Base-by-base conservation (phyloP, 2,329 filamentous ascomycete species). In the Macrophomina pseudophaseolina region DNA sequence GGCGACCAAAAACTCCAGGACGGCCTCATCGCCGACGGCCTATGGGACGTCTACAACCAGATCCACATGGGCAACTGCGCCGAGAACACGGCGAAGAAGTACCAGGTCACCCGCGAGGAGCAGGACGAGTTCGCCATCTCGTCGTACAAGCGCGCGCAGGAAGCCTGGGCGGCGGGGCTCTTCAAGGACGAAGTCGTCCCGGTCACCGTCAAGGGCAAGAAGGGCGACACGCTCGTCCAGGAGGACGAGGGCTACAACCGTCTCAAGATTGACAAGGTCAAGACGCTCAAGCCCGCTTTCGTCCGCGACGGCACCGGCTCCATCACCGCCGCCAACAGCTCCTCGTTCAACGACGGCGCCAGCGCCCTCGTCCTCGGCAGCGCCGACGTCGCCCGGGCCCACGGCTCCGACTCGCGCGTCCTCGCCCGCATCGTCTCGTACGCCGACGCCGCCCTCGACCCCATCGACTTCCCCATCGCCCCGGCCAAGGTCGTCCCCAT, bases 21-120 rank as follows among this genome's bases (percentile, higher is more conserved):
- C 74, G 95, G 94, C 0, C 81, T 99, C 73, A 91, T 98, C 76
- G 95, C 95, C 79, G 95, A 99, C 75, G 95, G 95, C 0, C 81
- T 99, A 68, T 97, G 93, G 83, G 95, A 99, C 76, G 94, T 97
- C 14, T 99, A 97, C 80, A 93, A 97, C 78, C 88, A 97, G 76
- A 91, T 97, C 74, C 95, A 98, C 80, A 99, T 99, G 95, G 95
- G 95, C 51, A 93, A 95, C 73, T 99, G 95, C 76, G 94, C 94
- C 16, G 95, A 99, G 82, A 92, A 90, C 71, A 97, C 94, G 1
- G 95, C 92, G 56, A 97, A 97, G 84, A 94, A 94, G 73, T 87
- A 92, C 79, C 82, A 86, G 0, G 87, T 99, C 69, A 90, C 90
- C 8, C 85, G 95, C 14, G 88, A 97, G 79, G 88, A 91, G 77